Base-by-base conservation (phyloP, 176 grass and related monocot genomes). In the Triticum dicoccoides region DNA sequence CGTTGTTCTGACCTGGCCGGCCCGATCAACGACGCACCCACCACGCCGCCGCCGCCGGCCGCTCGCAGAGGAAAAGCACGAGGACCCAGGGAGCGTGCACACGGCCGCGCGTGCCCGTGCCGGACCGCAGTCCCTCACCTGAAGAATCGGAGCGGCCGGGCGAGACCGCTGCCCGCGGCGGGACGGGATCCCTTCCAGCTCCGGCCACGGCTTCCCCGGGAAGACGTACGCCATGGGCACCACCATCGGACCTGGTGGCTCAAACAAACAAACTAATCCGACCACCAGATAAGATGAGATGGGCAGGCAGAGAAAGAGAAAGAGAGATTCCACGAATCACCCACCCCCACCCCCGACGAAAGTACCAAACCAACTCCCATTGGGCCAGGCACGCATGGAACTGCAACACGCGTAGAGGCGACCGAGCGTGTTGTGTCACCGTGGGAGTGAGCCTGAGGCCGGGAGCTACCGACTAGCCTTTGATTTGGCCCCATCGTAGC, bases 21-120 rank as follows among this genome's bases (percentile, higher is more conserved):
- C 72, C 27, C 11, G 63, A 77, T 58, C 41, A 58, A 56, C 65
- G 18, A 24, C 65, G 84, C 84, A 73, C 44, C 63, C 77, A 24
- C 63, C 49, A 63, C 82, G 44, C 58, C 72, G 24, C 33, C 47
- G 54, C 54, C 54, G 68, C 1, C 32, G 30, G 1, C 34, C 8
- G 30, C 14, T 35, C n/a, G 30, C 14, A 13, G 51, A 54, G 51
- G 14, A 54, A 52, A 54, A 18, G 73, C 38, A 12, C 13, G 20
- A 25, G 30, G 20, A 33, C n/a, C 61, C n/a, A 63, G n/a, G 21
- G 3, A 62, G 21, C 9, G 9, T 25, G 61, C 61, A 63, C 61
- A 25, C 61, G 61, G 61, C 62, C 5, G 61, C 18, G 42, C 51
- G 17, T 18, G 75, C 17, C 27, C 75, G 49, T 9, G 30, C 47